Conservation (phyloP, 1,284 basidiomycete genomes). For the Boletellus sp. region DNA sequence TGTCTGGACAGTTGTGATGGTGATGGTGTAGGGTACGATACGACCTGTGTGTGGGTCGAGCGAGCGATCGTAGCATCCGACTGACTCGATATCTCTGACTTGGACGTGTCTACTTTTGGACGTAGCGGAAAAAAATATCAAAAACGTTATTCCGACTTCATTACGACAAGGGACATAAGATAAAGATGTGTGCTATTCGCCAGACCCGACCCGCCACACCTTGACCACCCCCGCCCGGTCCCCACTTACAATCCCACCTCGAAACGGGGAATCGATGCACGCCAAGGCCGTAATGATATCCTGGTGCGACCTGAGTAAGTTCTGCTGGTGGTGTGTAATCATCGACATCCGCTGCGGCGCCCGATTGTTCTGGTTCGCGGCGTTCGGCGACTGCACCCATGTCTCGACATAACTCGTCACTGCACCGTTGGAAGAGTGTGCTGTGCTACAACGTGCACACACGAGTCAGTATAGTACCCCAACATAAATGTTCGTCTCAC, state of each 20-base stretch:
- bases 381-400: conserved; percentile 48
- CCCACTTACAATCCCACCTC: conserved; percentile 82
- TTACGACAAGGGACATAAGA: no score
- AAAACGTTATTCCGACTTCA: not conserved
- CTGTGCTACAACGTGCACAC: conserved; percentile 21
- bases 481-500: conserved; percentile 11
- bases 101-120: conserved; percentile 25
- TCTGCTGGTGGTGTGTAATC: conserved; percentile 77
- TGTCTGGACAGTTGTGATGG: not conserved
- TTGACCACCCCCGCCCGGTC: conserved; percentile 80
- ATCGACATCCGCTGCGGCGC: conserved; percentile 72
- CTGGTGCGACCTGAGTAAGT: conserved; percentile 73
- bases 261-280: conserved; percentile 84
- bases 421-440: conserved; percentile 36
- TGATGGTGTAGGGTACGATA: conserved; percentile 13
- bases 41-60: conserved; percentile 17
- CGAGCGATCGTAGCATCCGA: conserved; percentile 27
- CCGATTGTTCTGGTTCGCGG: conserved; percentile 54
- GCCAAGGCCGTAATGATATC: conserved; percentile 80
- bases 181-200: conserved; percentile 30
- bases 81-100: conserved; percentile 15
- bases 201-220: conserved; percentile 71
- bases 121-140: conserved; percentile 7
- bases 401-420: conserved; percentile 60
- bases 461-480: not conserved